Conservation (phyloP, 495 filamentous ascomycete genomes). For the Talaromyces stipitatus region DNA sequence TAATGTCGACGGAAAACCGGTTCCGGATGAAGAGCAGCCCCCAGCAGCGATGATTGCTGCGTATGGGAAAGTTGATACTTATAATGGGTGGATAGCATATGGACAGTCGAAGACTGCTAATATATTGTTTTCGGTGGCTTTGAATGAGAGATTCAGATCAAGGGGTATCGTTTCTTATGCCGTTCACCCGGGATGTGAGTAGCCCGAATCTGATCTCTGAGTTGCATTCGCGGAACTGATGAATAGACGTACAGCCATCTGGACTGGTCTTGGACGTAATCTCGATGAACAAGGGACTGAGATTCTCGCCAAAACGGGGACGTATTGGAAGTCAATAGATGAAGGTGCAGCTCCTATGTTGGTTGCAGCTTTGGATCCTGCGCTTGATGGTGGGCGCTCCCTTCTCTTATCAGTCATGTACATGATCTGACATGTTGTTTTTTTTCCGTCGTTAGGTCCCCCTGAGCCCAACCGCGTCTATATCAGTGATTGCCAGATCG, state of each 20-base stretch:
- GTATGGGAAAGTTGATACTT: slow-evolving; percentile 13
- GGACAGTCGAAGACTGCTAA: slow-evolving; percentile 57
- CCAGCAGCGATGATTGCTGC: slow-evolving; percentile 9
- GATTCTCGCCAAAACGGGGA: slow-evolving; percentile 13
- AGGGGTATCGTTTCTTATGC: slow-evolving; percentile 16
- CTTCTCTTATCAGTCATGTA: neutral
- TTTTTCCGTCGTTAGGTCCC: neutral
- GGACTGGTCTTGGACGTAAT: slow-evolving; percentile 13
- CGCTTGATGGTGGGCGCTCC: slow-evolving; percentile 25
- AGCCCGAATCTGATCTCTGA: neutral
- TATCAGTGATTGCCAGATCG: slow-evolving; percentile 23
- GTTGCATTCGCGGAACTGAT: neutral
- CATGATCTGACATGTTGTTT: neutral
- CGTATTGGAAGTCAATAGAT: slow-evolving; percentile 34
- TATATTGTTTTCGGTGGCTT: slow-evolving; percentile 36
- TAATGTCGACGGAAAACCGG: slow-evolving; percentile 12
- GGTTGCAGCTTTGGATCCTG: slow-evolving; percentile 49
- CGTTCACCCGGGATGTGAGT: slow-evolving; percentile 20
- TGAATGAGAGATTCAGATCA: slow-evolving; percentile 8
- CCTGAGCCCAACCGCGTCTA: slow-evolving; percentile 14
- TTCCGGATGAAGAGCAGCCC: slow-evolving; percentile 12
- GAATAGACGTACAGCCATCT: slow-evolving; percentile 10
- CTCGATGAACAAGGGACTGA: slow-evolving; percentile 13
- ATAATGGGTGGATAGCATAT: slow-evolving; percentile 42
- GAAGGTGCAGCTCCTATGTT: slow-evolving; percentile 48